A percentile compares a stretch with the other conserved stretches of the same genome.
Evolutionary conservation across 2,329 filamentous ascomycete species (phyloP).

Genomic region (Gyromitra esculenta): DNA sequence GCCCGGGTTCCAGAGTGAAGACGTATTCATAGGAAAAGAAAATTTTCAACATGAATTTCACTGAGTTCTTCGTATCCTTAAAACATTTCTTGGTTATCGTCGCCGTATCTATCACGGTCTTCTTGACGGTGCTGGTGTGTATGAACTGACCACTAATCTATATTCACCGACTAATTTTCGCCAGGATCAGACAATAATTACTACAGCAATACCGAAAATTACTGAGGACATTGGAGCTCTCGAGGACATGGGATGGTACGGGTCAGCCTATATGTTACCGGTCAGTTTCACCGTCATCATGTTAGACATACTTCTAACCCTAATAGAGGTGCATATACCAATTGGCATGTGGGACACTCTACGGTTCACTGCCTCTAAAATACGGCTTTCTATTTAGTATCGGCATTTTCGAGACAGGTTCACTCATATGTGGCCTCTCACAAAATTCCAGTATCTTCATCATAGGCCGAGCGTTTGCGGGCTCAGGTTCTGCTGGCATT

Average conservation of each 20-base stretch:
- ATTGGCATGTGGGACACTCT: slow-evolving; percentile 60
- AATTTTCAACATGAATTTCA: too few relatives aligned
- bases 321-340: slow-evolving; percentile 59
- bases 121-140: too few relatives aligned
- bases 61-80: too few relatives aligned
- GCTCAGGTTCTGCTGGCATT: slow-evolving; percentile 54
- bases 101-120: too few relatives aligned
- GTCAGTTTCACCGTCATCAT: slow-evolving; percentile 23
- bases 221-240: slow-evolving; percentile 67
- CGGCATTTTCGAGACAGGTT: slow-evolving; percentile 60
- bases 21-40: too few relatives aligned
- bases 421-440: slow-evolving; percentile 56
- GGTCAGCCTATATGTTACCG: slow-evolving; percentile 70
- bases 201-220: slow-evolving; percentile 68
- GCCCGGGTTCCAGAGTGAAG: too few relatives aligned
- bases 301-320: background rate
- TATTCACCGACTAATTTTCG: too few relatives aligned
- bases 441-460: slow-evolving; percentile 56
- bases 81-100: too few relatives aligned
- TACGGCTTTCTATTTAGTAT: slow-evolving; percentile 57
- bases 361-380: slow-evolving; percentile 61
- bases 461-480: slow-evolving; percentile 57
- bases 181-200: slow-evolving; percentile 67
- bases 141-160: too few relatives aligned
- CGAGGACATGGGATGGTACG: slow-evolving; percentile 72